Evolutionary conservation across 78 protist genomes (phyloP).

Genomic region (Trichosphaerium sp.): DNA sequence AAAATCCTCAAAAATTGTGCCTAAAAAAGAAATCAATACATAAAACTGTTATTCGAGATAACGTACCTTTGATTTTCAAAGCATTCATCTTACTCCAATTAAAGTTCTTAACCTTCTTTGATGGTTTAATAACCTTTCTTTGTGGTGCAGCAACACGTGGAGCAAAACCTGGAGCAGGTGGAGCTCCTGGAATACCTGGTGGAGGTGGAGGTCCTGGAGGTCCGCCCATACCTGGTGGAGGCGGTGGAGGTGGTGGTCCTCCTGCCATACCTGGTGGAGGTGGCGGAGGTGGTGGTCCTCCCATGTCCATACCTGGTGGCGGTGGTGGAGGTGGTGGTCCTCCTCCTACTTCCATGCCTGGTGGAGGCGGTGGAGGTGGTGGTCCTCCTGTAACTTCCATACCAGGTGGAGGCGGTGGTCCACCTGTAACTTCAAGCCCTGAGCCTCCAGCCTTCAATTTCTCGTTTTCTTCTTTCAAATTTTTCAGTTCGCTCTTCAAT

Average conservation of each 20-base stretch:
- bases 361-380: slow-evolving; percentile 27
- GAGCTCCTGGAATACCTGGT: slow-evolving; percentile 30
- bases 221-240: slow-evolving; percentile 8
- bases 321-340: slow-evolving; percentile 42
- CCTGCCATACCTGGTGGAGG: slow-evolving; percentile 8
- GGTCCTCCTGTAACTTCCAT: background rate
- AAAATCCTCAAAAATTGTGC: no score
- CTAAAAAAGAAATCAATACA: no score
- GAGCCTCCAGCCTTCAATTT: no score
- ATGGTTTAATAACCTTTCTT: slow-evolving; percentile 27
- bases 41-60: no score
- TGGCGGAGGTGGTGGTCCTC: slow-evolving; percentile 34
- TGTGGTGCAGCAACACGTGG: slow-evolving; percentile 1
- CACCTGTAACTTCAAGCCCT: slow-evolving; percentile 1
- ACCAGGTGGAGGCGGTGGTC: slow-evolving; percentile 15
- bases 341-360: slow-evolving; percentile 5
- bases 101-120: slow-evolving; percentile 35
- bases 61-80: slow-evolving; percentile 16
- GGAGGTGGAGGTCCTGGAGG: slow-evolving; percentile 49
- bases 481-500: no score
- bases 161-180: slow-evolving; percentile 33
- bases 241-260: slow-evolving; percentile 19
- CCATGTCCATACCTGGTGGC: no score
- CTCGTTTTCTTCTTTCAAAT: no score
- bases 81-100: slow-evolving; percentile 38